Base-by-base conservation (phyloP, 2,329 filamentous ascomycete species). In the Alternaria sp. region DNA sequence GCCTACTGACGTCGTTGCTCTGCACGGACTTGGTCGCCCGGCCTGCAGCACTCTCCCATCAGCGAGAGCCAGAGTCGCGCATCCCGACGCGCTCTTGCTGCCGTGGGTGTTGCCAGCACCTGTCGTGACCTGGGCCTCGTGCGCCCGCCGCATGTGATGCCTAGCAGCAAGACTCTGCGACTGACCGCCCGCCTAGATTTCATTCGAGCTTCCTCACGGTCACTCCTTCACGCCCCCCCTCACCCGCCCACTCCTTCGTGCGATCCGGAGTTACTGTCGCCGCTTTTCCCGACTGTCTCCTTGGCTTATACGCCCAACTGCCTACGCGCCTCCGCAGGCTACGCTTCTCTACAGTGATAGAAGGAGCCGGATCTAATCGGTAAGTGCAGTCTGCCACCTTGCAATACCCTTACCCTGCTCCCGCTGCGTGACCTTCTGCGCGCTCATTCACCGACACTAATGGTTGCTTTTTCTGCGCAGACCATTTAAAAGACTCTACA, bases 71-170 rank as follows among this genome's bases (percentile, higher is more conserved):
- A 42, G 52, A 36, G 57, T 47, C 51, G 52, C 51, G 43, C 38
- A 20, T 38, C 28, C 44, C 41, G 32, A 59, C 51, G 43, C 57
- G 44, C 47, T 32, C 46, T 36, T 24, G 39, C 54, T 57, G 28
- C 43, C 28, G 39, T 41, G 34, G 39, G 39, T 42, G 49, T 53
- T 46, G 34, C 41, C n/a, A 58, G 42, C 39, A 42, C 54, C 62
- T 61, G 61, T 59, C 54, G 64, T 52, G 59, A 59, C 56, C 61
- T 46, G 57, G 59, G 61, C 70, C 64, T 72, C 68, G 70, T 73
- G 70, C 70, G 55, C 74, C 69, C 53, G 65, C 49, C 65, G 66
- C 75, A 74, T 75, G 72, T 77, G 70, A 76, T 71, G 57, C 54
- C 61, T 66, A 60, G 66, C 71, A 41, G 52, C 44, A 48, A 59